Percentiles rank a stretch among this genome's conserved stretches.
Evolutionary conservation across 2,329 filamentous ascomycete genomes (phyloP).

Genomic region (Colletotrichum kahawae): DNA sequence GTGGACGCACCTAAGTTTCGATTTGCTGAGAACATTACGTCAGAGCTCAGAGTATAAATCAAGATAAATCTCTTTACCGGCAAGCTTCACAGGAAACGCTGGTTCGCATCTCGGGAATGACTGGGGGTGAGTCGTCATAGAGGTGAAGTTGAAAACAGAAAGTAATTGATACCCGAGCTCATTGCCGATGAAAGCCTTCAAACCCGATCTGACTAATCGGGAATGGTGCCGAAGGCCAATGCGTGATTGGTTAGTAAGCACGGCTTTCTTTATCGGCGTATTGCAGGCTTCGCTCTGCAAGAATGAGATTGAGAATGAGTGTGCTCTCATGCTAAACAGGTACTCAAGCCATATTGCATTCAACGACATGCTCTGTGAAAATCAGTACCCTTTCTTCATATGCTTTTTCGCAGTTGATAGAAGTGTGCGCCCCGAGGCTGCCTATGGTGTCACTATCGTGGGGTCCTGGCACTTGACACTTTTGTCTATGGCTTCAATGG

Average conservation of each 20-base stretch:
- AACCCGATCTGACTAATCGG: neutral
- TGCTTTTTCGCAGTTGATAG: neutral
- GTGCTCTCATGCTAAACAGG: neutral
- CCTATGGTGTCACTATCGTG: neutral
- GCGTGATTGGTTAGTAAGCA: neutral
- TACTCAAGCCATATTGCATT: neutral
- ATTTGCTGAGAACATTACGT: neutral
- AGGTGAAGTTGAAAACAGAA: neutral
- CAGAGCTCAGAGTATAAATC: neutral
- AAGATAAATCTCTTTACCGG: neutral
- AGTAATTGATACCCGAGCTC: neutral
- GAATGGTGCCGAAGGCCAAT: neutral
- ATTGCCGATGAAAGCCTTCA: neutral
- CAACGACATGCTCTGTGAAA: neutral
- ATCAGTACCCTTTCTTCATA: rapidly evolving
- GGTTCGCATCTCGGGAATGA: neutral
- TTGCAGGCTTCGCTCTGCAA: neutral
- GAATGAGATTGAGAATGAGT: neutral
- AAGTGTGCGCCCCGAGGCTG: neutral
- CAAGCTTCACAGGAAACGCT: neutral
- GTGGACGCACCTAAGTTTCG: neutral
- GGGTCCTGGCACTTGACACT: neutral
- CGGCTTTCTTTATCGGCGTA: neutral
- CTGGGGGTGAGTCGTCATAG: neutral
- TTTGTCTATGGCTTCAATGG: neutral